Percentiles rank a stretch among this genome's conserved stretches.
phyloP scores from a whole-genome alignment of 176 grass and related monocot genomes.

The Cenchrus americanus region DNA sequence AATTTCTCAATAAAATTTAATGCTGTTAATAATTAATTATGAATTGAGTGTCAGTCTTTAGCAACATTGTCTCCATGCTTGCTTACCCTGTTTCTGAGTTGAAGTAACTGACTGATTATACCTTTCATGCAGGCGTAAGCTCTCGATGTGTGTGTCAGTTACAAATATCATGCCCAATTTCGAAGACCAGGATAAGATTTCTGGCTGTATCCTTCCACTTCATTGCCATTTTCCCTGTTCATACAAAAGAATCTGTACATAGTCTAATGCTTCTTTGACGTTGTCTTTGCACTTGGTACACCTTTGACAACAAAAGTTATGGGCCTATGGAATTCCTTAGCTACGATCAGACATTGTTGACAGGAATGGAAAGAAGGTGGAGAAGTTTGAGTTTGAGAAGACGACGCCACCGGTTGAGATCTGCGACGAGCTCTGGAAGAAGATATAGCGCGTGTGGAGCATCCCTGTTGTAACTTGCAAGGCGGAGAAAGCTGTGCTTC shows the following conservation, averaged over 20 bases:
- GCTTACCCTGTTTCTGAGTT: slow-evolving; percentile 23
- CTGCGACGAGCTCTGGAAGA: slow-evolving; percentile 72
- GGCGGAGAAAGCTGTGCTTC: neutral
- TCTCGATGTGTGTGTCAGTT: slow-evolving; percentile 84
- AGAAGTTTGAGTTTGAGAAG: slow-evolving; percentile 62
- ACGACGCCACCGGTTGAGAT: slow-evolving; percentile 43
- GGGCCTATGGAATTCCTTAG: slow-evolving; percentile 39
- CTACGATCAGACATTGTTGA: slow-evolving; percentile 63
- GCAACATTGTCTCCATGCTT: slow-evolving; percentile 8
- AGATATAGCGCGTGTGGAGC: slow-evolving; percentile 25
- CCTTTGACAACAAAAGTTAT: slow-evolving; percentile 26
- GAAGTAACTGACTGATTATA: slow-evolving; percentile 28
- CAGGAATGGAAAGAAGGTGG: slow-evolving; percentile 56
- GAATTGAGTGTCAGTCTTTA: neutral
- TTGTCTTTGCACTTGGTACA: slow-evolving; percentile 14
- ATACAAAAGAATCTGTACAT: slow-evolving; percentile 7
- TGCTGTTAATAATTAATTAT: neutral
- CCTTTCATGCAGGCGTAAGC: slow-evolving; percentile 57
- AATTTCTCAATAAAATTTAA: neutral
- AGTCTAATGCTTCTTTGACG: neutral
- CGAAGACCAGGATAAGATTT: slow-evolving; percentile 66
- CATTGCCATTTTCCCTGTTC: neutral
- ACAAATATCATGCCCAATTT: slow-evolving; percentile 76
- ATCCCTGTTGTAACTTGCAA: neutral
- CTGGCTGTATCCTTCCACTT: slow-evolving; percentile 85